Percentiles rank a stretch among this genome's conserved stretches.
phyloP scores from a whole-genome alignment of 1,139 yeast genomes.

The Magnusiomyces tetraspermus region DNA sequence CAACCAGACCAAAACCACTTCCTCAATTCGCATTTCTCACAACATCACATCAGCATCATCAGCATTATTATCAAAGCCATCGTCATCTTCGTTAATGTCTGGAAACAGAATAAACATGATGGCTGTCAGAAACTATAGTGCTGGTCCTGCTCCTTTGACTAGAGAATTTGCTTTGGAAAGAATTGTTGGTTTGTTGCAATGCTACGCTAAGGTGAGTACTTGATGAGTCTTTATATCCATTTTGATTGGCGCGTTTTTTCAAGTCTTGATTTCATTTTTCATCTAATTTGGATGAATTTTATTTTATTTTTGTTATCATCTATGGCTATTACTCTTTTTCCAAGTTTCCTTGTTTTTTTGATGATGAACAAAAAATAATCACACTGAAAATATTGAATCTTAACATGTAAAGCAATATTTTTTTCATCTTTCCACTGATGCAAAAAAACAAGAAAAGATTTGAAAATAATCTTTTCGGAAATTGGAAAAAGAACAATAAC shows the following conservation, averaged over 20 bases:
- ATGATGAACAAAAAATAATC: constrained; percentile 7
- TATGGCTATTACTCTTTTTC: not conserved
- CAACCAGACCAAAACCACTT: not conserved
- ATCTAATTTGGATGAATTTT: no score
- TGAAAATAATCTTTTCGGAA: no score
- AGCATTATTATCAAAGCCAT: not conserved
- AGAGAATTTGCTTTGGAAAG: constrained; percentile 51
- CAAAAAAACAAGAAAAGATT: not conserved
- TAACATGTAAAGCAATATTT: constrained; percentile 4
- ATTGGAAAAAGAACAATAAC: no score
- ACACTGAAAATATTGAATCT: constrained; percentile 8
- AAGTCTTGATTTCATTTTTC: not conserved
- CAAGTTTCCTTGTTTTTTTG: not conserved
- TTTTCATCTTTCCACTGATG: constrained; percentile 8
- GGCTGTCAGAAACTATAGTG: constrained; percentile 24
- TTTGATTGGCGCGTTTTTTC: no score
- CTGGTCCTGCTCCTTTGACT: constrained; percentile 32
- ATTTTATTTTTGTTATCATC: not conserved
- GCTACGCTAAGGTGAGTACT: constrained; percentile 57
- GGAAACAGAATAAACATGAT: not conserved
- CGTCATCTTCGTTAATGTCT: not conserved
- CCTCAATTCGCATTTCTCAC: not conserved
- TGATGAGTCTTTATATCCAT: no score
- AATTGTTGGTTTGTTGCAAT: constrained; percentile 65
- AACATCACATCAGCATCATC: not conserved